Evolutionary conservation across 2,329 filamentous ascomycete genomes (phyloP).

Genomic region (Colletotrichum liriopes): DNA sequence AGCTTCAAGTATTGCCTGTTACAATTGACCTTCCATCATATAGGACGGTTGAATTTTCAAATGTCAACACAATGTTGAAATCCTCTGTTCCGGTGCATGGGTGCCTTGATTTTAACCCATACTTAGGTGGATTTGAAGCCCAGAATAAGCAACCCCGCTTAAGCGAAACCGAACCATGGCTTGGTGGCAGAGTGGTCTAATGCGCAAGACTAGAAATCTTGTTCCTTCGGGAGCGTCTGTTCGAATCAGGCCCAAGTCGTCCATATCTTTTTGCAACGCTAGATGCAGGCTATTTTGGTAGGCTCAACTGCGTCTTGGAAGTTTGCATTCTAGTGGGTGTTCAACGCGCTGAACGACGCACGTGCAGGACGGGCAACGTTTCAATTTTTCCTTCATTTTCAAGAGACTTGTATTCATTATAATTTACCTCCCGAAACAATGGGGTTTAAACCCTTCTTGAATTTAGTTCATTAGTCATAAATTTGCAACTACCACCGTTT

Average conservation of each 20-base stretch:
- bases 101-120: too few relatives aligned
- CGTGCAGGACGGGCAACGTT: neutral
- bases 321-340: too few relatives aligned
- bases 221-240: constrained; percentile 30
- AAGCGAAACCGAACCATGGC: neutral
- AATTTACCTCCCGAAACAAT: neutral
- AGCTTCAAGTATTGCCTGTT: too few relatives aligned
- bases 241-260: constrained; percentile 29
- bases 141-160: neutral
- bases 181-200: constrained; percentile 31
- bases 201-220: constrained; percentile 32
- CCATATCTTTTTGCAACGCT: neutral
- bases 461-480: neutral
- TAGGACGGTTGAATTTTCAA: too few relatives aligned
- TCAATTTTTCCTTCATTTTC: rapidly evolving
- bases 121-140: too few relatives aligned
- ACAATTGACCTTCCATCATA: too few relatives aligned
- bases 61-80: too few relatives aligned
- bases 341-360: neutral
- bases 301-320: too few relatives aligned
- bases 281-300: too few relatives aligned
- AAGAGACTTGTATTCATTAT: neutral
- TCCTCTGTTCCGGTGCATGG: too few relatives aligned
- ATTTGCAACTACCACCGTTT: too few relatives aligned
- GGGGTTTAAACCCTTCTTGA: rapidly evolving